Evolutionary conservation across 805 yeast genomes (phyloP), one percentile per base, ranked within the genome.

Genomic region (Dipodascus albidus): DNA sequence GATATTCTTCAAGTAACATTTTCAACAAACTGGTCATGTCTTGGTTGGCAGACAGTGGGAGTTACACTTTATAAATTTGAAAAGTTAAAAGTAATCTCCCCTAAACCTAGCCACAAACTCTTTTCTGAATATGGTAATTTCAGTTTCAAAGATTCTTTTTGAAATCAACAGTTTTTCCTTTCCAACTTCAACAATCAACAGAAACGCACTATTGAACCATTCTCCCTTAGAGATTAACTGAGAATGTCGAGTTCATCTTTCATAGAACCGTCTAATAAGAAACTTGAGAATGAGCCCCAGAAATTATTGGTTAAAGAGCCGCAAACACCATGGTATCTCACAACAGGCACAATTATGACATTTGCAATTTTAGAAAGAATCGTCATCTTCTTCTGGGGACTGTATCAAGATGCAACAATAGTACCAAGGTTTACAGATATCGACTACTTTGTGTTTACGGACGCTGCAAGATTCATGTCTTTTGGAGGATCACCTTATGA

Each of bases 361-460:
- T 54, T 63, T 47, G 67, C 70, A 15, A 55, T 60, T 3, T 50
- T 62, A 22, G 60, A 59, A 33, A 72, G 97, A 54, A 54, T 81
- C 2, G 84, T 71, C 2, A 85, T 91, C 62, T 80, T 88, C 59
- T 59, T 71, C 2, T 93, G 80, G 70, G 98, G 99, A 0, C 67
- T 85, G 1, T 89, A 86, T 65, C 99, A 93, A 67, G 99, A 93
- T 67, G 75, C 78, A 2, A 69, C 79, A 58, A 79, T 87, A 80
- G 80, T 80, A 9, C 85, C 90, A 19, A 83, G 85, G 57, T 93
- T 88, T 70, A 93, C 99, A 0, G 99, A 93, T 62, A 85, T 93
- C 50, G 99, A 93, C 67, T 93, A 93, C 68, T 74, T 81, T 65
- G 99, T 93, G 50, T 93, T 93, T 66, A 81, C 95, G 1, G 98